Evolutionary conservation across 2,329 filamentous ascomycete species (phyloP), one percentile per base, ranked within the genome.

Genomic region (Daldinia eschscholtzii): DNA sequence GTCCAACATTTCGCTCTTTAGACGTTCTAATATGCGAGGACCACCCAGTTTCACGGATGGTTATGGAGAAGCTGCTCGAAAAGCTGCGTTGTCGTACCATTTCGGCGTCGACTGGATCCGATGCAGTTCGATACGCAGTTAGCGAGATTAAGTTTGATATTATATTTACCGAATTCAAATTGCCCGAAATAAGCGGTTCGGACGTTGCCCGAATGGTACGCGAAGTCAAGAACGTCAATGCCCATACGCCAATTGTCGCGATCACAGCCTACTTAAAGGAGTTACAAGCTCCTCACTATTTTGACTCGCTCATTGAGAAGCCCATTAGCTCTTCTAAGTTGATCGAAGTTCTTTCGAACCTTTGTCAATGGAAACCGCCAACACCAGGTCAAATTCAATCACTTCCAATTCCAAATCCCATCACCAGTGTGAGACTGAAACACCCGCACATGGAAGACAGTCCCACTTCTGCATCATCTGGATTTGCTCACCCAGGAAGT

Each of bases 251-350:
- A 0, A 97, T 99, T 69, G 93, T 99, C 64, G 94, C 94, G 55
- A 95, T 99, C 37, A 99, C 96, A 3, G 95, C 96, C 6, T 99
- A 99, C 79, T 84, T 99, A n/a, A 98, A 98, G 79, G 96, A 99
- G 77, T 85, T 99, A 1, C 94, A 96, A 73, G 94, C 94, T 67
- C 93, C 93, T 3, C 95, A 99, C 81, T 93, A 98, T 80, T 99
- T 99, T 76, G 94, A 98, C 79, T 93, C 93, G 0, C 84, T 99
- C 58, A 93, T 99, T 59, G 94, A 99, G 80, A 99, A 99, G 81
- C 96, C 96, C 28, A 97, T 97, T 39, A 98, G 95, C 42, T 91
- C 93, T 48, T 92, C 92, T 2, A 98, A 98, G 80, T 81, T 99
- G 57, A 93, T 91, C 0, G 94, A 99, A 76, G 93, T 96, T 0